Percentiles rank a stretch among this genome's conserved stretches.
phyloP scores from a whole-genome alignment of 1,139 yeast species.

The Yamadazyma diospyri region DNA sequence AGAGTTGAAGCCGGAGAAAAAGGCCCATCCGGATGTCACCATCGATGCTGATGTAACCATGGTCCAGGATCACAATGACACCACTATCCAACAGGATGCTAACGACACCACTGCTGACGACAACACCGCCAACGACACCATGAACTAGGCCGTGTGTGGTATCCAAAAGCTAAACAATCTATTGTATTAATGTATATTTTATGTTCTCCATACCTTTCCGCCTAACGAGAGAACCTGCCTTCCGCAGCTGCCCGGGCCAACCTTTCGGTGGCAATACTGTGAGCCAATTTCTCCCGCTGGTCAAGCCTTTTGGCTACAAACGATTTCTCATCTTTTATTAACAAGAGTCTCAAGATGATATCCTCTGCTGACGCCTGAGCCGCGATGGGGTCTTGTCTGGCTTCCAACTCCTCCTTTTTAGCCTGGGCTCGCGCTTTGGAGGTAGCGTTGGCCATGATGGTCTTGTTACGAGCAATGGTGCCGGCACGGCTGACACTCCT shows the following conservation, averaged over 20 bases:
- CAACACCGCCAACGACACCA: conserved; percentile 30
- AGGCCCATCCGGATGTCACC: conserved; percentile 9
- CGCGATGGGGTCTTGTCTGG: conserved; percentile 52
- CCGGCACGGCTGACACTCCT: conserved; percentile 42
- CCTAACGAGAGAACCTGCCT: conserved; percentile 31
- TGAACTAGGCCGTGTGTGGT: conserved; percentile 11
- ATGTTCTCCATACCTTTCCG: conserved; percentile 4
- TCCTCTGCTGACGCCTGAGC: conserved; percentile 63
- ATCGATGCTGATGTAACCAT: conserved; percentile 37
- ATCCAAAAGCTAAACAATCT: too few relatives aligned
- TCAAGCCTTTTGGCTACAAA: conserved; percentile 55
- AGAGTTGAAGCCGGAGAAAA: conserved; percentile 8
- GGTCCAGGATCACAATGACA: conserved; percentile 38
- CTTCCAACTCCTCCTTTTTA: conserved; percentile 46
- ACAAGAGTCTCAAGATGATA: conserved; percentile 58
- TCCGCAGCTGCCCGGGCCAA: conserved; percentile 46
- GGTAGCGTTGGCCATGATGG: conserved; percentile 74
- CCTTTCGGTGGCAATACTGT: conserved; percentile 62
- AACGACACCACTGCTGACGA: conserved; percentile 46
- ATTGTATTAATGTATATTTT: conserved; percentile 8
- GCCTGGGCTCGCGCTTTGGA: conserved; percentile 55
- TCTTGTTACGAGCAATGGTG: conserved; percentile 59
- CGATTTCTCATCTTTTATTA: conserved; percentile 39
- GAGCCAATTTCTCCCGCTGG: conserved; percentile 61
- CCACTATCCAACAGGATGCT: conserved; percentile 42